phyloP scores from a whole-genome alignment of 2,329 filamentous ascomycete species.

The Fusarium chuoi region DNA sequence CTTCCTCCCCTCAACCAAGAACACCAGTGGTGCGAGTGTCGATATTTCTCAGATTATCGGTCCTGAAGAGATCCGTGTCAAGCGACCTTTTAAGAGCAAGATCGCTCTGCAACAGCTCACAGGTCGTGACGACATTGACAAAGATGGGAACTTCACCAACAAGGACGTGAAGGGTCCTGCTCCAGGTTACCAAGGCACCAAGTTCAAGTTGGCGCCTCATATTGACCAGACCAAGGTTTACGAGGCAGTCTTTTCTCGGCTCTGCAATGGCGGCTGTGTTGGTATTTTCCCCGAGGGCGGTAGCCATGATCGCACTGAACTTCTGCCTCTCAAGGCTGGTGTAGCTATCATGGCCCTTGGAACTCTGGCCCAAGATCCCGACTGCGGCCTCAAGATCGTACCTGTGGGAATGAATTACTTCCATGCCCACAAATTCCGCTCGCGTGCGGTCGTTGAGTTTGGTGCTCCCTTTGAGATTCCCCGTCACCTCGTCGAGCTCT shows the following conservation, averaged over 20 bases:
- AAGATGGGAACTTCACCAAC: slow-evolving; percentile 71
- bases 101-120: slow-evolving; percentile 84
- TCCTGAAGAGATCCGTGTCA: slow-evolving; percentile 83
- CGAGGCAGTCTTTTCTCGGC: slow-evolving; percentile 86
- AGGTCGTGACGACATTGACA: slow-evolving; percentile 77
- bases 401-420: slow-evolving; percentile 99
- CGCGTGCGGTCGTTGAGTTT: slow-evolving; percentile 94
- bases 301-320: slow-evolving; percentile 91
- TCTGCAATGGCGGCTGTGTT: slow-evolving; percentile 86
- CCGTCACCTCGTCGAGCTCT: slow-evolving; percentile 83
- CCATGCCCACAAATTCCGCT: slow-evolving; percentile 97
- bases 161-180: slow-evolving; percentile 62
- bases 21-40: slow-evolving; percentile 77
- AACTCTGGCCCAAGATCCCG: slow-evolving; percentile 83
- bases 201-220: slow-evolving; percentile 89
- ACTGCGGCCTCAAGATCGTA: slow-evolving; percentile 92
- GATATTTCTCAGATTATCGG: slow-evolving; percentile 86
- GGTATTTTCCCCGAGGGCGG: slow-evolving; percentile 98
- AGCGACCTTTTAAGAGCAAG: slow-evolving; percentile 85
- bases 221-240: slow-evolving; percentile 96
- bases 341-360: slow-evolving; percentile 98
- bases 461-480: slow-evolving; percentile 89
- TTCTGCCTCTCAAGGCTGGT: slow-evolving; percentile 93
- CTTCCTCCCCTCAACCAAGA: slow-evolving; percentile 86
- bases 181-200: slow-evolving; percentile 77